phyloP scores from a whole-genome alignment of 1,284 basidiomycete species.

The Austroboletus novae-zelandiae region DNA sequence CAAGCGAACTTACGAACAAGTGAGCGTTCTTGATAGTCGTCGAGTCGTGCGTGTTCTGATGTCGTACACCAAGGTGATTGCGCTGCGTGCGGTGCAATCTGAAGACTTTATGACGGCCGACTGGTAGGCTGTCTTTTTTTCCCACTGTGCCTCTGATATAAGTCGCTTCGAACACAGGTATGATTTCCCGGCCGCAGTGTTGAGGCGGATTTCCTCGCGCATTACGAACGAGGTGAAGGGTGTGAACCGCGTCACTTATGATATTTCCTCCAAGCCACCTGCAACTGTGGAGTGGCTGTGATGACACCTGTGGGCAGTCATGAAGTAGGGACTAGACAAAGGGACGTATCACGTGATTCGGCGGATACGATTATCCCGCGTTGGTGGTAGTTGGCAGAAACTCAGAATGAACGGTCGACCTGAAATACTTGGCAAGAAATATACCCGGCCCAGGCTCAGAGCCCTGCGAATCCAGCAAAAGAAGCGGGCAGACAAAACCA shows the following conservation, averaged over 20 bases:
- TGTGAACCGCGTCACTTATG: slow-evolving; percentile 92
- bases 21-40: slow-evolving; percentile 30
- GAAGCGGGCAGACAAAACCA: no score
- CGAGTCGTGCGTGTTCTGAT: neutral
- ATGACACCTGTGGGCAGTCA: no score
- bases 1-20: slow-evolving; percentile 95
- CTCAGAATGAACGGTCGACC: no score
- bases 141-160: neutral
- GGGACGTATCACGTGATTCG: no score
- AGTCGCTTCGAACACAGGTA: slow-evolving; percentile 51
- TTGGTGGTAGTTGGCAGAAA: no score
- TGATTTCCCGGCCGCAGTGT: slow-evolving; percentile 90
- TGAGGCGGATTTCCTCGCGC: slow-evolving; percentile 90
- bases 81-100: slow-evolving; percentile 86
- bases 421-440: no score
- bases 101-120: slow-evolving; percentile 99
- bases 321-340: no score
- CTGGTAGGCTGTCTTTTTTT: slow-evolving; percentile 54
- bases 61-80: slow-evolving; percentile 63
- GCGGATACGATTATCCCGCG: no score
- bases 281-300: slow-evolving; percentile 60
- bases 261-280: slow-evolving; percentile 97
- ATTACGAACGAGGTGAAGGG: slow-evolving; percentile 98
- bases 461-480: no score
- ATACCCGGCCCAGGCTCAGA: no score